These are phyloP conservation scores for Lotmaria passim DNA, from an alignment of 208 protist genomes.

Conservation along the genomic window DNA sequence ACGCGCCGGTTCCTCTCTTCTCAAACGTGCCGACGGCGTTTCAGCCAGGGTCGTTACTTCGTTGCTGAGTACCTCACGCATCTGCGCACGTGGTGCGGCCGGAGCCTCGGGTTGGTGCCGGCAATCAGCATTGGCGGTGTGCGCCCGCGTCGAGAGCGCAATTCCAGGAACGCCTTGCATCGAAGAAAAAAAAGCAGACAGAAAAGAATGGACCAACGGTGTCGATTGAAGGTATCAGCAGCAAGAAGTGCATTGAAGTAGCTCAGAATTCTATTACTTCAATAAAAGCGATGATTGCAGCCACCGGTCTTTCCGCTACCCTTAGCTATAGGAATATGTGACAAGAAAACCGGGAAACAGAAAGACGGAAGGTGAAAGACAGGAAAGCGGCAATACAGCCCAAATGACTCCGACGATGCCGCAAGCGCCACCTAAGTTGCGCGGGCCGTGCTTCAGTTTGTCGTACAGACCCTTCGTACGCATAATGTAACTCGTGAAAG, in stretches of 20 bases:
- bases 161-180: neutral
- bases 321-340: too few relatives aligned
- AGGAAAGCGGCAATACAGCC: too few relatives aligned
- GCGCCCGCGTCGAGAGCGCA: neutral
- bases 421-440: conserved; percentile 3
- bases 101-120: neutral
- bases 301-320: too few relatives aligned
- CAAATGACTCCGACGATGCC: too few relatives aligned
- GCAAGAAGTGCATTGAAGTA: neutral
- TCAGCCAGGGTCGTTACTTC: neutral
- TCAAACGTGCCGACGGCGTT: too few relatives aligned
- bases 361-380: too few relatives aligned
- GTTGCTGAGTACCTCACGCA: neutral
- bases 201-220: neutral
- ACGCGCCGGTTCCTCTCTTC: neutral
- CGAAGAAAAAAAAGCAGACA: neutral
- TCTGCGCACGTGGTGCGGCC: neutral
- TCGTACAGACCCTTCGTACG: conserved; percentile 20
- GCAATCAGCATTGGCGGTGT: neutral
- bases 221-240: neutral
- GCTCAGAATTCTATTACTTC: neutral
- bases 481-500: conserved; percentile 13
- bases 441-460: conserved; percentile 27
- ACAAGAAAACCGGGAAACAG: too few relatives aligned
- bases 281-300: too few relatives aligned